A percentile compares a stretch with the other conserved stretches of the same genome.
Conservation (phyloP, 1,139 yeast genomes). For the Pichia sp. region DNA sequence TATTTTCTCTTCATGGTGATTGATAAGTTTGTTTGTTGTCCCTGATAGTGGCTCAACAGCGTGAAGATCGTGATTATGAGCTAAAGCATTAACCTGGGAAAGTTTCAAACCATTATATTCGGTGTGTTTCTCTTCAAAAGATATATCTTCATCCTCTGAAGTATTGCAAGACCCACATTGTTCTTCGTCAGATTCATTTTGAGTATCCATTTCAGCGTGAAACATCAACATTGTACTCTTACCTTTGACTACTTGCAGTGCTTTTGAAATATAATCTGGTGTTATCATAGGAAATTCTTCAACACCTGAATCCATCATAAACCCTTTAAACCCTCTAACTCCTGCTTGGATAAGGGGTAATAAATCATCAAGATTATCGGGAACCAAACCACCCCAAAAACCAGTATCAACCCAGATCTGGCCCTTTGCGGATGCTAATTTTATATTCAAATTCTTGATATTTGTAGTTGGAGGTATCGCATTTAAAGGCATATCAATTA, state of each 20-base stretch:
- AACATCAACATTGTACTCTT: constrained; percentile 73
- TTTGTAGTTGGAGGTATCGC: constrained; percentile 95
- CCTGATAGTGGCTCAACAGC: constrained; percentile 55
- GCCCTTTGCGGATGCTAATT: constrained; percentile 68
- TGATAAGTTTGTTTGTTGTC: constrained; percentile 40
- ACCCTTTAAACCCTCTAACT: constrained; percentile 88
- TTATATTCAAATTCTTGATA: constrained; percentile 62
- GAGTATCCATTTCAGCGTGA: constrained; percentile 78
- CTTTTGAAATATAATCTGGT: constrained; percentile 52
- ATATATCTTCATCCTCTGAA: too few relatives aligned
- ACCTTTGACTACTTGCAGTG: constrained; percentile 55
- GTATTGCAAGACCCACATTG: constrained; percentile 1
- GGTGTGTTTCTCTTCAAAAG: constrained; percentile 7
- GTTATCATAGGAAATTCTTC: constrained; percentile 86
- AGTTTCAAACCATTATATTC: constrained; percentile 33
- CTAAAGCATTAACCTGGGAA: constrained; percentile 45
- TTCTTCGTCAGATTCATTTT: constrained; percentile 1
- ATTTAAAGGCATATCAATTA: constrained; percentile 91
- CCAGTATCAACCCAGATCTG: constrained; percentile 92
- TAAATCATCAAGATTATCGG: constrained; percentile 61
- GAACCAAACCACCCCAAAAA: constrained; percentile 93
- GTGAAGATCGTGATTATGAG: constrained; percentile 46
- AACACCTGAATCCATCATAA: constrained; percentile 85
- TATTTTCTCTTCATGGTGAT: constrained; percentile 19
- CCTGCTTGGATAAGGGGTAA: constrained; percentile 74